Percentiles rank a stretch among this genome's conserved stretches.
phyloP scores from a whole-genome alignment of 257 asterid genomes.

The Scutellaria barbata region DNA sequence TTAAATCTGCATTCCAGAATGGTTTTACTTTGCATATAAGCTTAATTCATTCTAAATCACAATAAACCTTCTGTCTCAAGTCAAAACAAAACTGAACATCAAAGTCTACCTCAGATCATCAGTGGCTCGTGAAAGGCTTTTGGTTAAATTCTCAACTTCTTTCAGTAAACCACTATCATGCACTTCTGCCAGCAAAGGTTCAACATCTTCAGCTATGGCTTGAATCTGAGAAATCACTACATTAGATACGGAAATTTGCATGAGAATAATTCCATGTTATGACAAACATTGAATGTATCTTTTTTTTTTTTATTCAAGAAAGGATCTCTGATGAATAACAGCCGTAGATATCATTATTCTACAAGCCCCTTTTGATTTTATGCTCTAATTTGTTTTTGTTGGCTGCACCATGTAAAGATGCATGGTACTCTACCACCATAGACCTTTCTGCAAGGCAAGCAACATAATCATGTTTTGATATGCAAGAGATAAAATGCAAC shows the following conservation, averaged over 20 bases:
- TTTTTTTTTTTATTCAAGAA: conserved; percentile 24
- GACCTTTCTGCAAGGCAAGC: conserved; percentile 5
- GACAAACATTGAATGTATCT: neutral
- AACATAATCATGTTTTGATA: conserved; percentile 1
- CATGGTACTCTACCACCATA: conserved; percentile 17
- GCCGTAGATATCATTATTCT: conserved; percentile 26
- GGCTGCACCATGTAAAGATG: conserved; percentile 23
- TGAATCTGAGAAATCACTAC: conserved; percentile 88
- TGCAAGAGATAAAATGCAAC: neutral
- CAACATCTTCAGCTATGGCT: conserved; percentile 92
- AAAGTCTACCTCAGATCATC: conserved; percentile 81
- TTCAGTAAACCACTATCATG: conserved; percentile 85
- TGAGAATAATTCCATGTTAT: conserved; percentile 50
- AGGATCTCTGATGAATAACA: conserved; percentile 18
- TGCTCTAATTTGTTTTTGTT: conserved; percentile 9
- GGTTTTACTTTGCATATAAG: neutral
- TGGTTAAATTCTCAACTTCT: conserved; percentile 86
- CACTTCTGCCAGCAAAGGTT: conserved; percentile 89
- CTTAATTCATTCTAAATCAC: neutral
- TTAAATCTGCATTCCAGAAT: neutral
- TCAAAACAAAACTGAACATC: conserved; percentile 1
- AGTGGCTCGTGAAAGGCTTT: conserved; percentile 87
- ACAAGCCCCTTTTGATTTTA: conserved; percentile 12
- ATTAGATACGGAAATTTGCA: conserved; percentile 58
- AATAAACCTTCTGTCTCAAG: neutral